Base-by-base conservation (phyloP, 306 rosid species). In the Vachellia collinsii region DNA sequence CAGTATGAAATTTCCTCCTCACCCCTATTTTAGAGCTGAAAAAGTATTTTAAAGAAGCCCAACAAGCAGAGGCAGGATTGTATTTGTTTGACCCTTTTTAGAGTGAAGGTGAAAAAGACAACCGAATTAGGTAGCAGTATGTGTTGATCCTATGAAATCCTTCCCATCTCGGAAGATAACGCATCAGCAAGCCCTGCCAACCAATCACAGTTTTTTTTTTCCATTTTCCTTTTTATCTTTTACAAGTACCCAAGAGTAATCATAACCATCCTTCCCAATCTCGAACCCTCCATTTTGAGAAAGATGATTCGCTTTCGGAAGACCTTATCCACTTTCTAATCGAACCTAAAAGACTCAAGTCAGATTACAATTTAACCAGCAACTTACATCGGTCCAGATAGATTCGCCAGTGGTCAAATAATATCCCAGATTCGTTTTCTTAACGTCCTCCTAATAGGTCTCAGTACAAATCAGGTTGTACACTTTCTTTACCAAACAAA, bases 391-490 rank as follows among this genome's bases (percentile, higher is more conserved):
- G 37, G n/a, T 22, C 51, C 78, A 74, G 42, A 38, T 38, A 12
- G 23, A 37, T 8, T 7, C 7, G 16, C 23, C 20, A 16, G 20
- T 34, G 29, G 16, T 54, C 25, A 78, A 63, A 38, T 64, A 56
- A 56, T 41, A 19, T 20, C 25, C 39, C 29, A 41, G 39, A 81
- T 25, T 41, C 38, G 62, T 19, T 16, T 79, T 34, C 50, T 19
- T 1, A 22, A n/a, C 64, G 4, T 53, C 63, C 48, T 11, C 37
- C 8, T 8, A 53, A 17, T 6, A 50, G 16, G 29, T 66, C 56
- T 76, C 78, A 62, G 77, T 47, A 78, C 83, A 68, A 78, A 81
- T 72, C 69, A 77, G 72, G 43, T 53, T 16, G 48, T 9, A 76
- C 71, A 43, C 46, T 66, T 6, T 17, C 75, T 20, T 3, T 1